Percentiles rank a stretch among this genome's conserved stretches.
Evolutionary conservation across 495 filamentous ascomycete genomes (phyloP).

Genomic region (Friedmanniomyces simplex): DNA sequence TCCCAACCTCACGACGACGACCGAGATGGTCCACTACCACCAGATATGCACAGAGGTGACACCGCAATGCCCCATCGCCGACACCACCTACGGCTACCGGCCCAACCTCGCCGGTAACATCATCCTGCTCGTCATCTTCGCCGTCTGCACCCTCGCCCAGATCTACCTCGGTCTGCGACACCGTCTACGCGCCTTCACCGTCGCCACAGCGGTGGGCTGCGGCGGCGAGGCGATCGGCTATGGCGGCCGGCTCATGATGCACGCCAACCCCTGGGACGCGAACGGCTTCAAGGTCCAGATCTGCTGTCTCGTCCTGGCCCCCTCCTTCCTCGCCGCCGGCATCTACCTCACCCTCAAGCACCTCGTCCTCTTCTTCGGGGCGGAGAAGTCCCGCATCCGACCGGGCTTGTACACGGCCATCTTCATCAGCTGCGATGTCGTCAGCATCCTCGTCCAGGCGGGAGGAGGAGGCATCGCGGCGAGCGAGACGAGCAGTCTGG

Average conservation of each 20-base stretch:
- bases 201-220: constrained; percentile 15
- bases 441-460: constrained; percentile 42
- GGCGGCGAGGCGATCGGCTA: constrained; percentile 19
- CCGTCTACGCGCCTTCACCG: constrained; percentile 12
- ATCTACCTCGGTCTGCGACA: constrained; percentile 13
- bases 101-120: constrained; percentile 15
- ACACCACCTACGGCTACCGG: constrained; percentile 11
- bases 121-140: constrained; percentile 19
- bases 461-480: constrained; percentile 37
- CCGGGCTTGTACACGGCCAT: constrained; percentile 43
- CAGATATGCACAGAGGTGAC: constrained; percentile 12
- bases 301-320: constrained; percentile 46
- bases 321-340: constrained; percentile 47
- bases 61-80: constrained; percentile 10
- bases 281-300: constrained; percentile 28
- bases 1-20: not conserved
- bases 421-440: constrained; percentile 45
- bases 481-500: constrained; percentile 13
- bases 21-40: not conserved
- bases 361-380: constrained; percentile 38
- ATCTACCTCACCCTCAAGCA: constrained; percentile 46
- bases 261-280: constrained; percentile 14
- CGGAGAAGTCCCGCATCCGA: constrained; percentile 41
- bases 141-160: constrained; percentile 16
- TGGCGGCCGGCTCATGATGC: constrained; percentile 17